These are phyloP conservation scores for Mucor lusitanicus DNA, from an alignment of 371 early-diverging fungal species.

Conservation along the genomic window DNA sequence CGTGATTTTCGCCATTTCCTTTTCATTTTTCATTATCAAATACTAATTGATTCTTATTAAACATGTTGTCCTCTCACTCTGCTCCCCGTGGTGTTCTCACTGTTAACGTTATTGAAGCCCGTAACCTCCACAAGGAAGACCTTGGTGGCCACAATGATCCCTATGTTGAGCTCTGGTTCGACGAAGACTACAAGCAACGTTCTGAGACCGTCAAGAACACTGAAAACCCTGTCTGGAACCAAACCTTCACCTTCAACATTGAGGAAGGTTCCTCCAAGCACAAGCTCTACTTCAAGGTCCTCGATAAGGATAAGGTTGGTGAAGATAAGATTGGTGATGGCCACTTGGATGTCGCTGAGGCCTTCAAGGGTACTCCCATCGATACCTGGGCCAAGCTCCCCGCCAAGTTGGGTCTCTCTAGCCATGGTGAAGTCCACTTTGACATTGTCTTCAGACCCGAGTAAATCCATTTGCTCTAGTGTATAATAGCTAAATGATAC, in stretches of 20 bases:
- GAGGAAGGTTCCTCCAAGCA: conserved; percentile 28
- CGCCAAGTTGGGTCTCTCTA: conserved; percentile 35
- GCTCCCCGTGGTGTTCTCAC: conserved; percentile 36
- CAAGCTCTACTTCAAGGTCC: conserved; percentile 35
- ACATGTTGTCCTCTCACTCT: conserved; percentile 26
- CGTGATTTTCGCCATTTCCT: neutral
- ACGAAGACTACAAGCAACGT: conserved; percentile 45
- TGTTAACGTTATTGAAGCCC: conserved; percentile 39
- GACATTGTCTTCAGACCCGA: conserved; percentile 26
- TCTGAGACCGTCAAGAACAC: conserved; percentile 24
- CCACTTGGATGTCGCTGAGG: conserved; percentile 28
- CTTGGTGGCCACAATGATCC: conserved; percentile 37
- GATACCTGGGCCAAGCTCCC: conserved; percentile 42
- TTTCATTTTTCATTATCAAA: neutral
- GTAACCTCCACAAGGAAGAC: conserved; percentile 39
- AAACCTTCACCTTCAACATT: conserved; percentile 45
- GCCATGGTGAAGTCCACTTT: conserved; percentile 45
- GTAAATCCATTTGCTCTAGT: neutral
- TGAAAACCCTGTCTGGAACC: conserved; percentile 46
- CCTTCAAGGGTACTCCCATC: conserved; percentile 20
- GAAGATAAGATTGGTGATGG: conserved; percentile 25
- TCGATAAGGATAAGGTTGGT: conserved; percentile 28
- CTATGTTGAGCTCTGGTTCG: conserved; percentile 42
- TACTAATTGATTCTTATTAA: neutral
- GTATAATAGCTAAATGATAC: neutral